Conservation (phyloP, 257 asterid genomes). For the Capsicum rhomboideum region DNA sequence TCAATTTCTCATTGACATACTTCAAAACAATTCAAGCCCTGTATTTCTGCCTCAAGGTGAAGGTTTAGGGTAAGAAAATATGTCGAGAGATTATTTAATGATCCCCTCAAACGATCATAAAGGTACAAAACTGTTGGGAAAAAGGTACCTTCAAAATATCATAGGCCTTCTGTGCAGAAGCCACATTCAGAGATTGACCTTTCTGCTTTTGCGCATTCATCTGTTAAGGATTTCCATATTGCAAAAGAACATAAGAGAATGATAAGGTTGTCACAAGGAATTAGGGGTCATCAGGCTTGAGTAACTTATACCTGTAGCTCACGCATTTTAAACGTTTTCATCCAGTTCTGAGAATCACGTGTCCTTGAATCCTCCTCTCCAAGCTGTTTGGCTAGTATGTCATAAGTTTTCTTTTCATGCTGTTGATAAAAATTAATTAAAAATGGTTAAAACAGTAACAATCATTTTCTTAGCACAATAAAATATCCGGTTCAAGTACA, state of each 20-base stretch:
- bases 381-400: constrained; percentile 87
- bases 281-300: background rate
- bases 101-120: background rate
- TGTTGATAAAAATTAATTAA: constrained; percentile 21
- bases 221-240: constrained; percentile 22
- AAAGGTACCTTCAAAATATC: constrained; percentile 63
- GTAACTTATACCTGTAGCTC: constrained; percentile 52
- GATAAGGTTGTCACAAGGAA: background rate
- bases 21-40: background rate
- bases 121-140: background rate
- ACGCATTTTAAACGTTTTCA: constrained; percentile 85
- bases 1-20: background rate
- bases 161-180: constrained; percentile 79
- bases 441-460: background rate
- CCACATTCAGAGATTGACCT: constrained; percentile 61
- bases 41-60: background rate
- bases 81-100: background rate
- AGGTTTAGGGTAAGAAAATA: background rate
- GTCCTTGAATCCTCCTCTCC: constrained; percentile 97
- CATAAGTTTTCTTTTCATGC: constrained; percentile 94
- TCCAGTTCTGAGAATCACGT: constrained; percentile 84
- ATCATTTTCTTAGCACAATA: background rate
- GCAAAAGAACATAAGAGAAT: background rate
- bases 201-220: constrained; percentile 84
- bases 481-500: background rate